These are phyloP conservation scores for Fusarium pseudocircinatum DNA, from an alignment of 2,329 filamentous ascomycete species.

Conservation along the genomic window DNA sequence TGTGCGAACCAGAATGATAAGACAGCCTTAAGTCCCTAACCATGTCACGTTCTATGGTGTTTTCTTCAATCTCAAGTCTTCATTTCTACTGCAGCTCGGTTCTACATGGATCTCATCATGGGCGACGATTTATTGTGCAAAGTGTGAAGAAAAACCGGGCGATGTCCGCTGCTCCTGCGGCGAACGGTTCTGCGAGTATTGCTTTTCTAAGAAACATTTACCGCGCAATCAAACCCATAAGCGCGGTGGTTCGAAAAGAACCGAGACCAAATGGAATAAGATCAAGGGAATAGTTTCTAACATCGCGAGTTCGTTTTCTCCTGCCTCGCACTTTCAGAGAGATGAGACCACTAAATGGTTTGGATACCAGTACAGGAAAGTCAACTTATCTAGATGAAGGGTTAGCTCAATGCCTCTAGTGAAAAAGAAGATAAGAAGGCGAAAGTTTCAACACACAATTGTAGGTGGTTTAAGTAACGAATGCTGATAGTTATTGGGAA, in stretches of 20 bases:
- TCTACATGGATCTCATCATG: neutral
- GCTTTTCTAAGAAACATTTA: neutral
- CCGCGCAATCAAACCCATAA: neutral
- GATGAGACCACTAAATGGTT: neutral
- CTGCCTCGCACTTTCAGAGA: neutral
- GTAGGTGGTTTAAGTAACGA: no score
- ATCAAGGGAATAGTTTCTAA: neutral
- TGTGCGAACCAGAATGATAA: neutral
- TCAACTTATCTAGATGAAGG: accelerated
- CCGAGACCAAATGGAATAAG: neutral
- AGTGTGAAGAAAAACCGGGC: neutral
- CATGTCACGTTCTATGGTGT: neutral
- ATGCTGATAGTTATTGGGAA: no score
- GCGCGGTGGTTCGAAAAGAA: neutral
- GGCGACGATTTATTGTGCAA: neutral
- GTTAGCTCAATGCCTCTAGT: accelerated
- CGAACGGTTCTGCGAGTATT: neutral
- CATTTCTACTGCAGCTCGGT: neutral
- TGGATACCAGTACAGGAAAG: neutral
- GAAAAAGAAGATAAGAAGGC: accelerated
- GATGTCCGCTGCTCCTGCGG: neutral
- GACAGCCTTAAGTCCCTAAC: neutral
- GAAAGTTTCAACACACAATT: accelerated
- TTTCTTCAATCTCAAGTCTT: neutral
- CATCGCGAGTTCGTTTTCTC: neutral